These are phyloP conservation scores for Cyberlindnera subsufficiens DNA, from an alignment of 805 yeast genomes.

Conservation along the genomic window DNA sequence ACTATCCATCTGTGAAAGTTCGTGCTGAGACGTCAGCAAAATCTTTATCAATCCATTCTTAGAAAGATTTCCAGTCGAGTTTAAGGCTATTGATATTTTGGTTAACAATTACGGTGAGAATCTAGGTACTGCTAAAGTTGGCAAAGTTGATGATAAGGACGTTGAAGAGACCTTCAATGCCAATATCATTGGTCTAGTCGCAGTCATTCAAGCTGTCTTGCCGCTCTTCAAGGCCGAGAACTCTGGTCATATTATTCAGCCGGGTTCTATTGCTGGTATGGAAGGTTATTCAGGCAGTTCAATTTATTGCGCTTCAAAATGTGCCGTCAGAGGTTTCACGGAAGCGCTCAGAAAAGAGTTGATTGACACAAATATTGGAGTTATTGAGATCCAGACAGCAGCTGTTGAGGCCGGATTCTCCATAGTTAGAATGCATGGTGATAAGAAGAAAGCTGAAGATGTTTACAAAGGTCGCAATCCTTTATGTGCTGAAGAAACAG, in stretches of 20 bases:
- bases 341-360: conserved; percentile 71
- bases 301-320: conserved; percentile 71
- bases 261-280: conserved; percentile 77
- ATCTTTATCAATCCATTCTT: conserved; percentile 49
- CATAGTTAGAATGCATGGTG: conserved; percentile 54
- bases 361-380: conserved; percentile 61
- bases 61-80: conserved; percentile 47
- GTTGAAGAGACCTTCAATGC: conserved; percentile 75
- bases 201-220: conserved; percentile 74
- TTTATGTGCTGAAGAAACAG: conserved; percentile 41
- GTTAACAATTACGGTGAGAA: conserved; percentile 80
- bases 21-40: conserved; percentile 50
- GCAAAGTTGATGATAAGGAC: conserved; percentile 56
- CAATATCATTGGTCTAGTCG: conserved; percentile 81
- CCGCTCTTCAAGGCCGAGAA: conserved; percentile 66
- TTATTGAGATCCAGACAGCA: conserved; percentile 64
- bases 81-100: conserved; percentile 59
- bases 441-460: conserved; percentile 44
- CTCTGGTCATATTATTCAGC: conserved; percentile 65
- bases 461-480: conserved; percentile 54
- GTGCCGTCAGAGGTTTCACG: conserved; percentile 66
- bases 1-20: conserved; percentile 44
- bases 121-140: conserved; percentile 71
- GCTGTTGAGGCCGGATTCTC: conserved; percentile 67
- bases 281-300: conserved; percentile 78